Conservation (phyloP, 208 protist species). For the Leishmania mexicana region DNA sequence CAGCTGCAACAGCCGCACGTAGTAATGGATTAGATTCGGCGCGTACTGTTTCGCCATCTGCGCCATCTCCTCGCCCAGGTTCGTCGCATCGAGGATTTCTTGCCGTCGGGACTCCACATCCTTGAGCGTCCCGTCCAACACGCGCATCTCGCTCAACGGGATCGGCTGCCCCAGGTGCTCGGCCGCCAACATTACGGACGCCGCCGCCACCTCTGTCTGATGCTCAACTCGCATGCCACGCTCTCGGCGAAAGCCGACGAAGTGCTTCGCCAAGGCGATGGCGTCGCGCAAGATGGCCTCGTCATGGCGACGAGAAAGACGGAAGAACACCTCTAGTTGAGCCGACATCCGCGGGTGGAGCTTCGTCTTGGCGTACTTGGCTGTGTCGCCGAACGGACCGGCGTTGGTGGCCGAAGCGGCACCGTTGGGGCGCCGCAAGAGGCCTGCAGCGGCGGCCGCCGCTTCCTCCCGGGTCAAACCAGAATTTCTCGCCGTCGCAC, state of each 20-base stretch:
- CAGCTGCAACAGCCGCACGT: slow-evolving; percentile 65
- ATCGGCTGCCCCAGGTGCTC: slow-evolving; percentile 59
- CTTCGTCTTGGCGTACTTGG: slow-evolving; percentile 40
- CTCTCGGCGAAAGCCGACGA: slow-evolving; percentile 59
- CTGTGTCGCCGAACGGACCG: slow-evolving; percentile 11
- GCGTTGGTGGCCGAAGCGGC: not conserved
- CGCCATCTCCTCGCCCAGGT: slow-evolving; percentile 38
- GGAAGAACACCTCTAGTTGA: slow-evolving; percentile 55
- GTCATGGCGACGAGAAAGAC: slow-evolving; percentile 41
- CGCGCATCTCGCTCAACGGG: slow-evolving; percentile 62
- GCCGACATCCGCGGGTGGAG: slow-evolving; percentile 54
- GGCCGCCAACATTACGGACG: slow-evolving; percentile 74
- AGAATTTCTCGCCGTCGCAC: slow-evolving; percentile 17
- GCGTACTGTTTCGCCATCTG: slow-evolving; percentile 38
- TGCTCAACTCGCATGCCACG: slow-evolving; percentile 50
- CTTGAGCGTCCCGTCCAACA: slow-evolving; percentile 57
- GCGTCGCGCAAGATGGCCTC: slow-evolving; percentile 49
- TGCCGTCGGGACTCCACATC: slow-evolving; percentile 57
- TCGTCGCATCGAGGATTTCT: slow-evolving; percentile 49
- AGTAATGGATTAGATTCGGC: slow-evolving; percentile 56
- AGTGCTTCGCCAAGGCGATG: slow-evolving; percentile 47
- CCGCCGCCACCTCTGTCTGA: slow-evolving; percentile 58
- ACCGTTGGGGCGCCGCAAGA: slow-evolving; percentile 15
- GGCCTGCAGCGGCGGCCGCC: slow-evolving; percentile 39
- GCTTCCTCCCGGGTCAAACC: slow-evolving; percentile 35